Percentiles rank a stretch among this genome's conserved stretches.
Conservation (phyloP, 805 yeast genomes). For the Cyberlindnera misumaiensis region DNA sequence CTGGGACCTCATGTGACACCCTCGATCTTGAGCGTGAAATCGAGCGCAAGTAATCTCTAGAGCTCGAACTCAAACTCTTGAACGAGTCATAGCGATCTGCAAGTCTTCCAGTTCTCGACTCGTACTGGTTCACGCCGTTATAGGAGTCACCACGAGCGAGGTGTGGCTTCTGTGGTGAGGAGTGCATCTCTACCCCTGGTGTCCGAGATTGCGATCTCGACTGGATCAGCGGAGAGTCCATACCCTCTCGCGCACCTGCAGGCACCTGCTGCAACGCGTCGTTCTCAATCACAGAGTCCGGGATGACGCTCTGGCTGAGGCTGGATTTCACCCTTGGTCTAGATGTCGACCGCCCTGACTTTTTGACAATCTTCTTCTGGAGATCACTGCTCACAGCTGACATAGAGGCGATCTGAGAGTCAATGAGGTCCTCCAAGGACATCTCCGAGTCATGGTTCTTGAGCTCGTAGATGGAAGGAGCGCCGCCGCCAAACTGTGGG, state of each 20-base stretch:
- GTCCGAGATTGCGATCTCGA: conserved; percentile 23
- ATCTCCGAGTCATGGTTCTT: conserved; percentile 14
- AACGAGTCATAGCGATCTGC: conserved; percentile 17
- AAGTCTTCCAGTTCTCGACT: conserved; percentile 23
- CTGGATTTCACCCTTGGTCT: conserved; percentile 10
- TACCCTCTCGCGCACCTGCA: conserved; percentile 39
- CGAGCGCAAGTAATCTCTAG: conserved; percentile 49
- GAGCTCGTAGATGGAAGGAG: conserved; percentile 16
- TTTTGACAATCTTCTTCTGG: conserved; percentile 12
- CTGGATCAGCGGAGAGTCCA: conserved; percentile 27
- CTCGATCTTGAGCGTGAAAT: conserved; percentile 61
- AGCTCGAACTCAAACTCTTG: conserved; percentile 25
- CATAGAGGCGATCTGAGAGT: conserved; percentile 25
- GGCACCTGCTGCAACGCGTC: conserved; percentile 36
- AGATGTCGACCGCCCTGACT: conserved; percentile 13
- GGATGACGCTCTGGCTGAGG: conserved; percentile 15
- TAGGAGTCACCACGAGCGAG: conserved; percentile 76
- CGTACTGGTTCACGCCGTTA: conserved; percentile 37
- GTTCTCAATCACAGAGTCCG: conserved; percentile 30
- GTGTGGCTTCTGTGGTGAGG: conserved; percentile 37
- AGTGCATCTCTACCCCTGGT: conserved; percentile 1
- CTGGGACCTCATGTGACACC: conserved; percentile 28
- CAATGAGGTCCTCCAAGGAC: conserved; percentile 24
- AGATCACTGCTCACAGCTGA: conserved; percentile 17
- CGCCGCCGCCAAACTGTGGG: neutral